phyloP scores from a whole-genome alignment of 164 flowering plant species.

The Stephania cephalantha region DNA sequence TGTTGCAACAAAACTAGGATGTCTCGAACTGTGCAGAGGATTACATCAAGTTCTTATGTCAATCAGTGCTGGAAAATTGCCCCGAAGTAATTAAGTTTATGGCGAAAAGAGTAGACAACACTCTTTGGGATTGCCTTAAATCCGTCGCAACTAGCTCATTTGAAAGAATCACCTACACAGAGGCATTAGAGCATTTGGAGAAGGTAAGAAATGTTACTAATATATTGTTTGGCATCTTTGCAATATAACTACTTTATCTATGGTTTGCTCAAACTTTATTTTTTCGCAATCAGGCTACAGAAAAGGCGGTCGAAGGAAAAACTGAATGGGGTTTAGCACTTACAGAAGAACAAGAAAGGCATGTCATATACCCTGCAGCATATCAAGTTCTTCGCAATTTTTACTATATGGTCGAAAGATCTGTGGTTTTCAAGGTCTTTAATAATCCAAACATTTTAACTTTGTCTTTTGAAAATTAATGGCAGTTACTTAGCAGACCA shows the following conservation, averaged over 20 bases:
- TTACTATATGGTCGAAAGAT: neutral
- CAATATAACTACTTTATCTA: neutral
- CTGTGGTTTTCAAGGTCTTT: neutral
- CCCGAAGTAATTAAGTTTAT: slow-evolving; percentile 55
- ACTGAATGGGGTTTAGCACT: slow-evolving; percentile 57
- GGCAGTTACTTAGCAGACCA: slow-evolving; percentile 69
- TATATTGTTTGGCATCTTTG: neutral
- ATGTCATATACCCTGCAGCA: neutral
- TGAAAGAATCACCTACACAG: slow-evolving; percentile 57
- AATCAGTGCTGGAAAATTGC: slow-evolving; percentile 57
- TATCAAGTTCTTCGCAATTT: neutral
- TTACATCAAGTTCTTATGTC: slow-evolving; percentile 63
- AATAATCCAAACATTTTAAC: neutral
- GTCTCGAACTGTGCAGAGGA: slow-evolving; percentile 67
- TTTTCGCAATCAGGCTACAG: slow-evolving; percentile 38
- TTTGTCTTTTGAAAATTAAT: slow-evolving; percentile 3
- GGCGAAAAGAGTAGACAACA: slow-evolving; percentile 45
- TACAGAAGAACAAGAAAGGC: slow-evolving; percentile 77
- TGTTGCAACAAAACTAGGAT: slow-evolving; percentile 41
- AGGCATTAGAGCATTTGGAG: slow-evolving; percentile 54
- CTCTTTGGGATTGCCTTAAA: slow-evolving; percentile 37
- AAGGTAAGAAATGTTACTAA: slow-evolving; percentile 30
- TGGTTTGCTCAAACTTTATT: neutral
- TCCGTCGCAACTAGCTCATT: slow-evolving; percentile 37
- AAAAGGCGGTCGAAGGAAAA: slow-evolving; percentile 35